Base-by-base conservation (phyloP, 768 basidiomycete species). In the Cystobasidium onofrii region DNA sequence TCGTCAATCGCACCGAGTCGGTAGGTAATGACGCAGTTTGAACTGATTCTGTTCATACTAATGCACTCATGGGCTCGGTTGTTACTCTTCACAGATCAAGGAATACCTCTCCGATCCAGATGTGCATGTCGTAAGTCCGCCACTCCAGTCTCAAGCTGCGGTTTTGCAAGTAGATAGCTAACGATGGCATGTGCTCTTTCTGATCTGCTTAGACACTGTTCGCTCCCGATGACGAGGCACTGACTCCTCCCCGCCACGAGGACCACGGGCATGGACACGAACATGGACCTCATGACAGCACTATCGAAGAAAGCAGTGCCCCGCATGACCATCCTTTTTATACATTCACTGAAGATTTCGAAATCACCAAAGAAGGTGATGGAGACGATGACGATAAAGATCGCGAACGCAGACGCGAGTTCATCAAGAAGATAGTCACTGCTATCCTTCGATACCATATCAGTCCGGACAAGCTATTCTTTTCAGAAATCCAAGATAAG, bases 401-500 rank as follows among this genome's bases (percentile, higher is more conserved):
- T 76, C 79, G 43, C 23, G 73, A 64, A 55, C 46, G 43, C 23
- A 72, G 61, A 31, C 33, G 80, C 75, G 77, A 81, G 74, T 81
- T 83, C 79, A 73, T 77, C 36, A 80, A 81, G 76, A 80, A 83
- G 76, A 75, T 81, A 7, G 65, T 64, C 18, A 74, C 73, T 74
- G 50, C 65, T 20, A 63, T 75, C 54, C 69, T 75, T 15, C 54
- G 50, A 54, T 75, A 75, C 60, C 74, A 75, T 54, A 41, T 72
- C 41, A 41, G 55, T 55, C 54, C 57, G 2, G 25, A 29, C 46
- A 64, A 67, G 74, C 50, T 63, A 36, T 46, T 46, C 27, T 27
- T 36, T 4, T 39, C 55, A 34, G 80, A 81, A 27, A 74, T 83
- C 36, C 81, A 79, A 23, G 76, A 80, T 71, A 80, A 81, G 76